Percentiles rank a stretch among this genome's conserved stretches.
Conservation (phyloP, 768 basidiomycete species). For the Mrakia frigida region DNA sequence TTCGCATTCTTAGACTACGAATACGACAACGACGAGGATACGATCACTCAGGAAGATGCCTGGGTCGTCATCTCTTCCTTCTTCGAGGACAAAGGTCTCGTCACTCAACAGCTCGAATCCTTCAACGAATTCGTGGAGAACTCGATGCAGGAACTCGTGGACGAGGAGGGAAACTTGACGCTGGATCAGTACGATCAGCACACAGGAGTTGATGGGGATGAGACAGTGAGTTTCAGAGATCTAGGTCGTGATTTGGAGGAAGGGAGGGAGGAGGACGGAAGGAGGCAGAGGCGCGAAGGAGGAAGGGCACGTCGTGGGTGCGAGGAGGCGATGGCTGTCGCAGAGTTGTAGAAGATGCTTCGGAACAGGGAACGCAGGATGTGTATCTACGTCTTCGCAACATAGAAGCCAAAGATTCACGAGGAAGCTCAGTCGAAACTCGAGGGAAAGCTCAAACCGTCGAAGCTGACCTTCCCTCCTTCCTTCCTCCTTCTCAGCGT, state of each 20-base stretch:
- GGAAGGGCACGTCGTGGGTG: background rate
- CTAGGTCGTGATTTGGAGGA: too few species aligned
- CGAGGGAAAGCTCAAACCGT: background rate
- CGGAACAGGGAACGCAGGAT: too few species aligned
- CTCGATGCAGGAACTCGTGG: slow-evolving; percentile 98
- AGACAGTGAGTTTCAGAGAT: slow-evolving; percentile 45
- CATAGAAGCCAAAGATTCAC: too few species aligned
- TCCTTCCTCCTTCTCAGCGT: slow-evolving; percentile 48
- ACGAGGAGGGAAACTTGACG: slow-evolving; percentile 91
- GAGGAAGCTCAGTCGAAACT: too few species aligned
- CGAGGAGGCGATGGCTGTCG: too few species aligned
- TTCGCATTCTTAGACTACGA: slow-evolving; percentile 15
- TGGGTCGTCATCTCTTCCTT: slow-evolving; percentile 83
- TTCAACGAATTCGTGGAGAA: slow-evolving; percentile 99
- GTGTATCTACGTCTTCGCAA: too few species aligned
- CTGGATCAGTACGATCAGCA: slow-evolving; percentile 96
- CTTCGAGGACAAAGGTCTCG: slow-evolving; percentile 95
- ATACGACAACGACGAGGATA: slow-evolving; percentile 22
- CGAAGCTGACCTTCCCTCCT: slow-evolving; percentile 5
- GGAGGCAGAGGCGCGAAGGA: background rate
- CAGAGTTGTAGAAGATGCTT: too few species aligned
- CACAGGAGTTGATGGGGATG: slow-evolving; percentile 67
- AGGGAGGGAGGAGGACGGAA: background rate
- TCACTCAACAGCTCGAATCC: slow-evolving; percentile 93
- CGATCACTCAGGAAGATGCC: slow-evolving; percentile 40